Evolutionary conservation across 805 yeast species (phyloP), one percentile per base, ranked within the genome.

Genomic region (Lachancea kluyveri): DNA sequence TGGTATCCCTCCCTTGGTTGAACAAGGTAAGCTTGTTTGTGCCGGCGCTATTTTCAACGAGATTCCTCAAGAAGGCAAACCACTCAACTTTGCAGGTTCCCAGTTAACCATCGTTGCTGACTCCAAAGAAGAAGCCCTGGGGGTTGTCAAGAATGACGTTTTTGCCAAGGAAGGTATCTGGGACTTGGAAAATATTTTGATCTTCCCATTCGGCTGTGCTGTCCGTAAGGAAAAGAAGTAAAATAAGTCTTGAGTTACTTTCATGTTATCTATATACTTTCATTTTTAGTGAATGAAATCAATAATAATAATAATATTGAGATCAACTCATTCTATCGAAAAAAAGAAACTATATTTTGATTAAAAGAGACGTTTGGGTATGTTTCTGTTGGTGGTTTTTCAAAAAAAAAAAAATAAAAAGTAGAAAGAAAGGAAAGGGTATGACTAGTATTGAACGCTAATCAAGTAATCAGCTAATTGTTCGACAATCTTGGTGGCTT

Each of bases 401-500:
- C n/a, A n/a, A n/a, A n/a, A n/a, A n/a, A n/a, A n/a, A n/a, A n/a
- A n/a, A n/a, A n/a, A n/a, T n/a, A n/a, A n/a, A n/a, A n/a, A n/a
- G n/a, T n/a, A n/a, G n/a, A n/a, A n/a, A n/a, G n/a, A n/a, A n/a
- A n/a, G n/a, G n/a, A n/a, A n/a, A n/a, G n/a, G n/a, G n/a, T n/a
- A 8, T 17, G 16, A 10, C 52, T 70, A 90, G 62, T 84, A 88
- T 37, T 86, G 83, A 33, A 82, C 90, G 51, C 86, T 68, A 57
- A 90, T 86, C 64, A 92, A 72, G 56, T 92, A 88, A 59, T 92
- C 97, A 28, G 95, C 97, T 67, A 92, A 72, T 54, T 86, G 90
- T 62, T 92, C 98, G 36, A 90, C 95, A 42, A 88, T 83, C 52
- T 81, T 76, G 38, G 96, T 83, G 32, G 97, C 97, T 57, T 85